Conservation (phyloP, 1,284 basidiomycete species). For the Sporisorium sorghi region DNA sequence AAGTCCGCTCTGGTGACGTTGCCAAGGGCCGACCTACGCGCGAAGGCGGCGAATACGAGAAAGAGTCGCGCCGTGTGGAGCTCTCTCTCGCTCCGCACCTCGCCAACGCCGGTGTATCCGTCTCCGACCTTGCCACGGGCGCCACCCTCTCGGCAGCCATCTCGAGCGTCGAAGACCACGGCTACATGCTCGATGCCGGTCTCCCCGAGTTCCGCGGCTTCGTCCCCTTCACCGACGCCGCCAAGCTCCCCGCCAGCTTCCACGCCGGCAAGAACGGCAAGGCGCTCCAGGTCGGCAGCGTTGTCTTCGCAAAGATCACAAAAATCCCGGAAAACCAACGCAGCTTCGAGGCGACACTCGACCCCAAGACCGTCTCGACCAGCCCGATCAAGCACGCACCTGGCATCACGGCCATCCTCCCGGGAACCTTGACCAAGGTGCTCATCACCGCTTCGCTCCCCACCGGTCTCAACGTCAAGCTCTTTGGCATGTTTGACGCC, state of each 20-base stretch:
- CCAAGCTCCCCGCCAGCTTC: conserved; percentile 51
- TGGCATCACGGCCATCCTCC: conserved; percentile 83
- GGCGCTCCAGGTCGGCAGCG: conserved; percentile 66
- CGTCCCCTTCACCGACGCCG: conserved; percentile 49
- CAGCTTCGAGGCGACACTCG: conserved; percentile 66
- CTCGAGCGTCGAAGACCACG: conserved; percentile 91
- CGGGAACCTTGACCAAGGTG: conserved; percentile 85
- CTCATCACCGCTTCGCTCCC: conserved; percentile 84
- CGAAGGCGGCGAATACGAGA: conserved; percentile 64
- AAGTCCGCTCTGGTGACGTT: conserved; percentile 74
- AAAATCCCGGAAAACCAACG: conserved; percentile 67
- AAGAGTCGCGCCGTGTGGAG: conserved; percentile 75
- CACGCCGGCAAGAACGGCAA: conserved; percentile 45
- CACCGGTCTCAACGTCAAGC: conserved; percentile 86
- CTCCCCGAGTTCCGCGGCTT: conserved; percentile 66
- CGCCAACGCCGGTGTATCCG: conserved; percentile 85
- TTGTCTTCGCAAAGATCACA: conserved; percentile 65
- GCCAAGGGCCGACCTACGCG: conserved; percentile 75
- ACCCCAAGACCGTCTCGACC: conserved; percentile 56
- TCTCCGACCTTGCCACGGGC: conserved; percentile 77
- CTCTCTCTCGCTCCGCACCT: conserved; percentile 84
- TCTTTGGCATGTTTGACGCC: conserved; percentile 92
- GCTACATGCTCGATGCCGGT: conserved; percentile 89
- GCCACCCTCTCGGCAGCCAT: conserved; percentile 59
- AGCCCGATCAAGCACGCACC: conserved; percentile 37